Base-by-base conservation (phyloP, 805 yeast genomes). In the Cyberlindnera amylophila region DNA sequence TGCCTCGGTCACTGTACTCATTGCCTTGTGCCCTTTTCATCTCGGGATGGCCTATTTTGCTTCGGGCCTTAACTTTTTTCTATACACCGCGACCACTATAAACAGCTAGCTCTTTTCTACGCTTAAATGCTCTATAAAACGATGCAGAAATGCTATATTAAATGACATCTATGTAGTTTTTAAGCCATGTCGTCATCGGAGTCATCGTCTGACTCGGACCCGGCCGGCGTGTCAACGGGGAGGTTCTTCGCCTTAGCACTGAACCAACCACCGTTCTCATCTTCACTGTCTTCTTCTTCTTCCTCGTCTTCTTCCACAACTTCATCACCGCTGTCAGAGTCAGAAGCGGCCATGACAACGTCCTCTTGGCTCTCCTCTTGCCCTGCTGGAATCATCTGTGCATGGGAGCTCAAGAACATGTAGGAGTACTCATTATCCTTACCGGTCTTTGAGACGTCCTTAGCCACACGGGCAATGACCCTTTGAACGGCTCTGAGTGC, bases 401-500 rank as follows among this genome's bases (percentile, higher is more conserved):
- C 57, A 33, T 50, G 58, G 18, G 50, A 28, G 12, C 66, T 61
- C 44, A 85, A 66, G 57, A 79, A 86, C 38, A 67, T 65, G 56
- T 72, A 74, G 37, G 75, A 62, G 55, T 77, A 75, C 45, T 71
- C 76, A 50, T 80, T 82, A 33, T 71, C 74, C 46, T 69, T 72
- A 3, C 79, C 69, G 5, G 76, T 66, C 28, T 60, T 62, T 0
- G 79, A 77, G n/a, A 86, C 73, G 42, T 85, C 91, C 61, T 86
- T 86, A 12, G 85, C 90, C 12, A 81, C 66, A 54, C 87, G 74
- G 36, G 77, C 80, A 48, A 88, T 68, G 55, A 87, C 88, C 55
- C 93, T 72, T 56, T 82, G 95, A 9, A 88, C 65, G 1, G 85
- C 74, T 52, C 90, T 77, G 50, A 87, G 59, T 0, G 83, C 71